phyloP scores from a whole-genome alignment of 2,329 filamentous ascomycete genomes.

The Curvularia eragrostidis region DNA sequence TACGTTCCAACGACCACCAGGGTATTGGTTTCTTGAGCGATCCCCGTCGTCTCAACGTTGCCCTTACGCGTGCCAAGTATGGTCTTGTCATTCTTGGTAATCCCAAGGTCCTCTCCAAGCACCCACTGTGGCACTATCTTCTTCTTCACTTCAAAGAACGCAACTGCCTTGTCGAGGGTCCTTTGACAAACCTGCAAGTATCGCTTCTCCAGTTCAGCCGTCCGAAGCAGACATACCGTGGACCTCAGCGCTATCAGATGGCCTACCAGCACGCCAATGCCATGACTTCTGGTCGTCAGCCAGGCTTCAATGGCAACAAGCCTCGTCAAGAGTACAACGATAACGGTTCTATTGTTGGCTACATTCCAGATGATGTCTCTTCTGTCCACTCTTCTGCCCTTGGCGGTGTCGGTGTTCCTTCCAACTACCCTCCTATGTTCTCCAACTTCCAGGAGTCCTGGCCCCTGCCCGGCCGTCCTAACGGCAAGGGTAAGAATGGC shows the following conservation, averaged over 20 bases:
- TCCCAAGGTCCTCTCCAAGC: conserved; percentile 95
- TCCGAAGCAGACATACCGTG: conserved; percentile 89
- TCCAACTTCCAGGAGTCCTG: conserved; percentile 89
- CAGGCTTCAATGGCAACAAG: conserved; percentile 56
- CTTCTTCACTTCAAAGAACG: conserved; percentile 96
- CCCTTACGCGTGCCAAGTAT: conserved; percentile 94
- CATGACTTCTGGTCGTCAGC: conserved; percentile 57
- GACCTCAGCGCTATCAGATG: conserved; percentile 85
- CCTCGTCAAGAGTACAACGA: conserved; percentile 68
- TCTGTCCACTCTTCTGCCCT: conserved; percentile 93
- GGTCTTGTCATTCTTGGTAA: conserved; percentile 96
- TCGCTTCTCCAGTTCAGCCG: conserved; percentile 94
- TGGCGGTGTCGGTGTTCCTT: conserved; percentile 79
- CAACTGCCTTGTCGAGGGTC: conserved; percentile 94
- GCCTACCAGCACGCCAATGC: conserved; percentile 72
- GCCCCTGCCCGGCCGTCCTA: conserved; percentile 81
- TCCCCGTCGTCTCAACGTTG: conserved; percentile 95
- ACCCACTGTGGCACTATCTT: conserved; percentile 96
- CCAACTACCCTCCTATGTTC: conserved; percentile 94
- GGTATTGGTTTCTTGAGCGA: conserved; percentile 99
- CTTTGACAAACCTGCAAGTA: conserved; percentile 92
- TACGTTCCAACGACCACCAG: conserved; percentile 98
- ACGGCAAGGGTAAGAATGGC: conserved; percentile 67
- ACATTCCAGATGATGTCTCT: conserved; percentile 96
- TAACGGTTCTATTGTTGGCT: conserved; percentile 87